Conservation (phyloP, 2,329 filamentous ascomycete species). For the Fusarium irregulare region DNA sequence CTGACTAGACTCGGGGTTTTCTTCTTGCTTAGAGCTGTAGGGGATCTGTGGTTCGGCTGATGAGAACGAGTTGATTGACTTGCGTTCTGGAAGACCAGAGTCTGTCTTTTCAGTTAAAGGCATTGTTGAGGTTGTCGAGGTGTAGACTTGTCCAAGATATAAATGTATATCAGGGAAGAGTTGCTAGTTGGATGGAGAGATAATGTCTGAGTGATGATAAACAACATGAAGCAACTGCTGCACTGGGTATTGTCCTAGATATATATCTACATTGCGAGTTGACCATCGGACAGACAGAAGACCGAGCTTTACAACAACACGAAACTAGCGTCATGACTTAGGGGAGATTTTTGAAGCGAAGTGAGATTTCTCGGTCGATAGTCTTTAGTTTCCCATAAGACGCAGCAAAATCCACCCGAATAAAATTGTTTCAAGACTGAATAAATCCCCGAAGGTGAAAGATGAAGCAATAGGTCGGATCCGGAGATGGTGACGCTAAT, state of each 20-base stretch:
- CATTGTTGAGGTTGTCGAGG: conserved; percentile 20
- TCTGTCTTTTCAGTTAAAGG: conserved; percentile 6
- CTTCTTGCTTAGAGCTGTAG: background rate
- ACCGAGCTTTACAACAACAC: conserved; percentile 12
- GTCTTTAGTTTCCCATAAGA: background rate
- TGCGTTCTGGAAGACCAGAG: conserved; percentile 14
- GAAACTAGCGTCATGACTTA: conserved; percentile 16
- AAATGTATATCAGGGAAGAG: background rate
- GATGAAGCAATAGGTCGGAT: conserved; percentile 32
- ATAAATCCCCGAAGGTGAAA: conserved; percentile 12
- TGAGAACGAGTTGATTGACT: conserved; percentile 36
- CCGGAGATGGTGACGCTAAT: conserved; percentile 37
- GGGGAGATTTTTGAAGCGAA: background rate
- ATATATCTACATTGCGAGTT: conserved; percentile 31
- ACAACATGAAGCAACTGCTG: conserved; percentile 10
- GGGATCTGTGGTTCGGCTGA: conserved; percentile 26
- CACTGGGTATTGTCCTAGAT: conserved; percentile 15
- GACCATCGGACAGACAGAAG: conserved; percentile 23
- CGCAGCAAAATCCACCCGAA: conserved; percentile 2
- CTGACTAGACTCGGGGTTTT: background rate
- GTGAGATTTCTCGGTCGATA: conserved; percentile 12
- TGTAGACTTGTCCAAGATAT: background rate
- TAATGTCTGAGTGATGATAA: background rate
- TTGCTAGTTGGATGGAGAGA: background rate
- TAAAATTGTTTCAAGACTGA: conserved; percentile 15